These are phyloP conservation scores for Mucor plumbeus DNA, from an alignment of 371 early-diverging fungal species.

Conservation along the genomic window DNA sequence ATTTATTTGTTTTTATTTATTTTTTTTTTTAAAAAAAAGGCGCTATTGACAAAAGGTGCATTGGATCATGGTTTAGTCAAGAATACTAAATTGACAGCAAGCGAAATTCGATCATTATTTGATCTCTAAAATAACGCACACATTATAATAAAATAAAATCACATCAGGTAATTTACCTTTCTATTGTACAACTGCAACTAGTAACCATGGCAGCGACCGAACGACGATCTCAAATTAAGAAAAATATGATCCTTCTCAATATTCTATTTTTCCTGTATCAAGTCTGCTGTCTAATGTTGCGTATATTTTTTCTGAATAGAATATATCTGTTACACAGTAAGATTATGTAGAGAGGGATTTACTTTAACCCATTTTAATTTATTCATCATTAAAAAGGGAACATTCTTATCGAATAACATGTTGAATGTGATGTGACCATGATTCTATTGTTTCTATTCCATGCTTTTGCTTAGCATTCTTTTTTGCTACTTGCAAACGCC, in stretches of 20 bases:
- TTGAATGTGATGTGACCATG: conserved; percentile 8
- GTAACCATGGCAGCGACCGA: background rate
- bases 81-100: conserved; percentile 43
- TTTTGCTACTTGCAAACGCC: background rate
- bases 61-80: conserved; percentile 47
- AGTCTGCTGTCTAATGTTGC: background rate
- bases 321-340: background rate
- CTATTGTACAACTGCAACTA: background rate
- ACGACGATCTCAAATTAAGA: background rate
- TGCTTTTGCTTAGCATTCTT: background rate
- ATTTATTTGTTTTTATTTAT: conserved; percentile 2
- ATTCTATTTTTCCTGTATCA: background rate
- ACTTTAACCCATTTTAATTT: background rate
- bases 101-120: conserved; percentile 52
- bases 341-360: background rate
- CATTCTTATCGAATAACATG: conserved; percentile 20
- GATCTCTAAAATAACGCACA: conserved; percentile 15
- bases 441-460: conserved; percentile 1
- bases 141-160: background rate
- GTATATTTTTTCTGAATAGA: conserved; percentile 1
- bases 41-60: conserved; percentile 49
- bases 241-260: conserved; percentile 2
- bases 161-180: background rate
- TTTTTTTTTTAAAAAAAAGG: too few relatives aligned
- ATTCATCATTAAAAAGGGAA: conserved; percentile 3